A percentile compares a stretch with the other conserved stretches of the same genome.
These are phyloP conservation scores for Porodaedalea pini DNA, from an alignment of 1,284 basidiomycete genomes.

Conservation along the genomic window DNA sequence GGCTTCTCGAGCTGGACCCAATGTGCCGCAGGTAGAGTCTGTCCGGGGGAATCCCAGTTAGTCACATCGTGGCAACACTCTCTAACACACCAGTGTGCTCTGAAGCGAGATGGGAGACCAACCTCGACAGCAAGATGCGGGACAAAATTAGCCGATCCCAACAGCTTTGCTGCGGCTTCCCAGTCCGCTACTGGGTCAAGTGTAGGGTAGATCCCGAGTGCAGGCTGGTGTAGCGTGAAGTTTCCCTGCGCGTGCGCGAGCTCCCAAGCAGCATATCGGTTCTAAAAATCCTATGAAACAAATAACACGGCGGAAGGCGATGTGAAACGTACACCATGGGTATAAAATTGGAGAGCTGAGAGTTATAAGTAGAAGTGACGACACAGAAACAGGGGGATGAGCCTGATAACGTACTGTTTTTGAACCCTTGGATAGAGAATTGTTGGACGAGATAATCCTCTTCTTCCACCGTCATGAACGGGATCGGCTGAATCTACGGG, in stretches of 20 bases:
- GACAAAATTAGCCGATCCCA: constrained; percentile 44
- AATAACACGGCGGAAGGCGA: background rate
- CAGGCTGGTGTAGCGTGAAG: constrained; percentile 53
- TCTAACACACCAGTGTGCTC: constrained; percentile 16
- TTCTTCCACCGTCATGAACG: constrained; percentile 53
- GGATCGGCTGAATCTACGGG: constrained; percentile 52
- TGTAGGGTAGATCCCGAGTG: constrained; percentile 52
- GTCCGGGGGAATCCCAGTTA: too few species aligned
- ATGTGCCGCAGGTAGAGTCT: constrained; percentile 17
- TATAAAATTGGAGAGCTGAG: constrained; percentile 56
- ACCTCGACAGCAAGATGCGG: constrained; percentile 53
- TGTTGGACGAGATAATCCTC: constrained; percentile 67
- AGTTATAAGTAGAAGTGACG: background rate
- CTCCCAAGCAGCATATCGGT: constrained; percentile 48
- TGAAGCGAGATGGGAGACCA: constrained; percentile 3
- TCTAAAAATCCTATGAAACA: constrained; percentile 35
- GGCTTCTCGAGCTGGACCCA: constrained; percentile 53
- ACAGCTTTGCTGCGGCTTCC: constrained; percentile 37
- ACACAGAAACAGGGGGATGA: background rate
- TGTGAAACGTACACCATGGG: constrained; percentile 38
- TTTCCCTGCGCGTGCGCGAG: constrained; percentile 53
- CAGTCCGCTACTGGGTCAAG: constrained; percentile 69
- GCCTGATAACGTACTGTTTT: constrained; percentile 46
- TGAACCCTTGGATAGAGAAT: constrained; percentile 53
- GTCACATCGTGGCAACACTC: constrained; percentile 1